A percentile compares a stretch with the other conserved stretches of the same genome.
phyloP scores from a whole-genome alignment of 1,139 yeast genomes.

The Meyerozyma elateridarum region DNA sequence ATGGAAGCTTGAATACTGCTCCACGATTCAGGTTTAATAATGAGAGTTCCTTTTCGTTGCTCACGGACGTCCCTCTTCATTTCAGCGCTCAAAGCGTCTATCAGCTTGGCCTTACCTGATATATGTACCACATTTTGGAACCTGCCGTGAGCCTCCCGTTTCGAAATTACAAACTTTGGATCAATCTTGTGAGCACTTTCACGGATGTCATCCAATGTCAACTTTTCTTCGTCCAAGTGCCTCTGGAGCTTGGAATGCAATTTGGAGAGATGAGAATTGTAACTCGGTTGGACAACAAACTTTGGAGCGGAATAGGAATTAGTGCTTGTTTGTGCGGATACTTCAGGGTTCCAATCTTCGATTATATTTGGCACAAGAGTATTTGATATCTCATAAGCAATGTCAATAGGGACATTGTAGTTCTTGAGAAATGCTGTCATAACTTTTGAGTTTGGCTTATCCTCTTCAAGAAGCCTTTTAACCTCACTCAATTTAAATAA shows the following conservation, averaged over 20 bases:
- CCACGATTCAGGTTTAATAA: conserved; percentile 34
- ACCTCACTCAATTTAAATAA: conserved; percentile 23
- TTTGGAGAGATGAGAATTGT: not conserved
- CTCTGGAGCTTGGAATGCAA: conserved; percentile 32
- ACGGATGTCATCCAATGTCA: conserved; percentile 19
- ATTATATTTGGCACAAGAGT: conserved; percentile 21
- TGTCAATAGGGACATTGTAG: conserved; percentile 26
- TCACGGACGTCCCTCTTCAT: conserved; percentile 22
- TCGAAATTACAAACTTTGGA: conserved; percentile 23
- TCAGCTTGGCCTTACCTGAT: conserved; percentile 29
- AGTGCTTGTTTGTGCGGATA: too few species aligned
- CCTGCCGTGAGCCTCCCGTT: conserved; percentile 29
- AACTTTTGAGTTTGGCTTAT: conserved; percentile 10
- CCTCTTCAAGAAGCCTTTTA: conserved; percentile 18
- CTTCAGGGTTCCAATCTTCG: conserved; percentile 7
- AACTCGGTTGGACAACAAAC: not conserved
- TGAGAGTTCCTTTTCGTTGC: conserved; percentile 24
- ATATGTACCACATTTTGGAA: conserved; percentile 30
- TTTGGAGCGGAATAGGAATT: too few species aligned
- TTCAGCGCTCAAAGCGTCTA: conserved; percentile 14
- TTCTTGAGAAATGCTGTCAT: conserved; percentile 18
- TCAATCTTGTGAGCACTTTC: conserved; percentile 22
- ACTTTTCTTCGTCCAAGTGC: conserved; percentile 22
- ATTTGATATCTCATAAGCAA: conserved; percentile 23
- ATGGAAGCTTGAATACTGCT: conserved; percentile 23